phyloP scores from a whole-genome alignment of 352 stramenopile genomes.

The Phytophthora chlamydospora region DNA sequence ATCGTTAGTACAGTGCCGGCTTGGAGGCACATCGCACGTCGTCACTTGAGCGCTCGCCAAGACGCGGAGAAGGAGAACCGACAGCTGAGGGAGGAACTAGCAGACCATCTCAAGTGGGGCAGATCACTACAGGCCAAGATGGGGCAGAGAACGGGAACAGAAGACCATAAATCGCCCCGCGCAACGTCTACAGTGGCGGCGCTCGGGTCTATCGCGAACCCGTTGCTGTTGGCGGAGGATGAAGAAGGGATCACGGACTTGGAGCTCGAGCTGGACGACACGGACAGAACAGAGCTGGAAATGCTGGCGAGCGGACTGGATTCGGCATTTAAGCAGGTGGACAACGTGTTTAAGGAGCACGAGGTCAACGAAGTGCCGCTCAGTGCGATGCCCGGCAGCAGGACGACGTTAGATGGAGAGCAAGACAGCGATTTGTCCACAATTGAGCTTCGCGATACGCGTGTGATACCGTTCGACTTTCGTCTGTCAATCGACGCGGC shows the following conservation, averaged over 20 bases:
- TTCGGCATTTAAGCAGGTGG: conserved; percentile 23
- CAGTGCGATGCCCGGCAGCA: conserved; percentile 15
- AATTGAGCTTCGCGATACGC: conserved; percentile 33
- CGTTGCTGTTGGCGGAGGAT: conserved; percentile 29
- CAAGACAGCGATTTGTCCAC: conserved; percentile 3
- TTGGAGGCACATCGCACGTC: conserved; percentile 39
- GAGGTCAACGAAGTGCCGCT: conserved; percentile 8
- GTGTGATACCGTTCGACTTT: conserved; percentile 42
- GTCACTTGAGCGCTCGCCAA: conserved; percentile 24
- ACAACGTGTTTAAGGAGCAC: conserved; percentile 26
- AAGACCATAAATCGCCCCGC: conserved; percentile 8
- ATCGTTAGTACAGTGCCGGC: conserved; percentile 29
- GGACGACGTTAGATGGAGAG: conserved; percentile 19
- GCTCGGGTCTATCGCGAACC: conserved; percentile 18
- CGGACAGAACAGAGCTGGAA: conserved; percentile 30
- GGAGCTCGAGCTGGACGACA: conserved; percentile 30
- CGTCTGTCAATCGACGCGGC: conserved; percentile 32
- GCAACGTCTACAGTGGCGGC: conserved; percentile 12
- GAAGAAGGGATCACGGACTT: conserved; percentile 35
- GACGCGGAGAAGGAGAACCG: conserved; percentile 33
- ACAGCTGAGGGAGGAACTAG: conserved; percentile 21
- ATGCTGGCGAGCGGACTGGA: conserved; percentile 39
- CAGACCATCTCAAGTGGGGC: conserved; percentile 27
- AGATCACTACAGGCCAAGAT: conserved; percentile 27
- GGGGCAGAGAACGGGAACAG: conserved; percentile 1